Conservation (phyloP, 768 basidiomycete species). For the Mycena kentingensis region DNA sequence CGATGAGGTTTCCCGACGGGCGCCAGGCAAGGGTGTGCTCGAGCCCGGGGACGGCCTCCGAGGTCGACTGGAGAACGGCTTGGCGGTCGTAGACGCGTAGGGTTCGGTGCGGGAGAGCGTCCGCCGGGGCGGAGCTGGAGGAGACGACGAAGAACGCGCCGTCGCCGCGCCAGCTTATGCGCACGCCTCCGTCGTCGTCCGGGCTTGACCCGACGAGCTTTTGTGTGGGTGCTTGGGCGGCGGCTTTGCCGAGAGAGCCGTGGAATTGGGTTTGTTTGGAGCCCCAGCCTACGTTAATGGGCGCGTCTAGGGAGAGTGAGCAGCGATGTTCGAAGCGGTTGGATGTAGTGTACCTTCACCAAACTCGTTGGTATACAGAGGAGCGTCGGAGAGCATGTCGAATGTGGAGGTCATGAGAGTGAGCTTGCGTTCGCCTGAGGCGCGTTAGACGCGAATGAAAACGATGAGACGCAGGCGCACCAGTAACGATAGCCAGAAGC, state of each 20-base stretch:
- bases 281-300: constrained; percentile 98
- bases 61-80: constrained; percentile 77
- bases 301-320: constrained; percentile 58
- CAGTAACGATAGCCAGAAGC: constrained; percentile 79
- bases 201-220: constrained; percentile 54
- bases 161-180: constrained; percentile 94
- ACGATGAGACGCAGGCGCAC: constrained; percentile 38
- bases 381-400: constrained; percentile 81
- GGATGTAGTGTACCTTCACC: constrained; percentile 65
- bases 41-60: constrained; percentile 79
- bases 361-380: constrained; percentile 72
- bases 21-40: constrained; percentile 84
- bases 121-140: constrained; percentile 52
- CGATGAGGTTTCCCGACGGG: constrained; percentile 86
- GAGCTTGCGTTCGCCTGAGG: constrained; percentile 70
- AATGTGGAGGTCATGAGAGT: constrained; percentile 88
- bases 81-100: constrained; percentile 78
- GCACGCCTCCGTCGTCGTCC: constrained; percentile 69
- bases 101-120: constrained; percentile 47
- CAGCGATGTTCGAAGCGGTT: not conserved
- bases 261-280: constrained; percentile 97
- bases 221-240: constrained; percentile 57
- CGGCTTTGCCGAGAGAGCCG: constrained; percentile 88
- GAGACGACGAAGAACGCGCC: constrained; percentile 87
- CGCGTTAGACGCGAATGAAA: not conserved